Percentiles rank a stretch among this genome's conserved stretches.
phyloP scores from a whole-genome alignment of 176 grass and related monocot genomes.

The Guadua angustifolia region DNA sequence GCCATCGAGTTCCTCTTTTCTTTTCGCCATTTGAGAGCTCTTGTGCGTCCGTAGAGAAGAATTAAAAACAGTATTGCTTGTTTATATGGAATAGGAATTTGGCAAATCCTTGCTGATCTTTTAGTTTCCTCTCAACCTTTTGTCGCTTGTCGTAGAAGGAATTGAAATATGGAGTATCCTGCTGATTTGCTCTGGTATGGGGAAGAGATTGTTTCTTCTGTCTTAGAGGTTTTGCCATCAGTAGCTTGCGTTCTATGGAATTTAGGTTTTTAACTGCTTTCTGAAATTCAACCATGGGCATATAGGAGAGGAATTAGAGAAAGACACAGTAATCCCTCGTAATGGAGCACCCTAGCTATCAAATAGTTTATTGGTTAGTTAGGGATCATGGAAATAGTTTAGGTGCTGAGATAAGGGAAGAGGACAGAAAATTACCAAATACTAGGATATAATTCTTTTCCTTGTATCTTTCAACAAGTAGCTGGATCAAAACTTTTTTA shows the following conservation, averaged over 20 bases:
- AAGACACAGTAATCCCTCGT: background rate
- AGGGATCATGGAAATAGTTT: slow-evolving; percentile 48
- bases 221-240: background rate
- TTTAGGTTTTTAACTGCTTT: slow-evolving; percentile 7
- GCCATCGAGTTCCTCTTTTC: background rate
- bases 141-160: background rate
- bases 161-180: background rate
- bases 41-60: background rate
- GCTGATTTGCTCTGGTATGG: background rate
- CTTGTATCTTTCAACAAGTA: slow-evolving; percentile 57
- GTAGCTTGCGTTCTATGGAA: background rate
- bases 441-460: slow-evolving; percentile 53
- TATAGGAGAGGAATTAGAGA: slow-evolving; percentile 8
- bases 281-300: slow-evolving; percentile 20
- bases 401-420: slow-evolving; percentile 42
- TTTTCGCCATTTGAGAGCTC: background rate
- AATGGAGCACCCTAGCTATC: background rate
- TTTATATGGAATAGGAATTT: slow-evolving; percentile 28
- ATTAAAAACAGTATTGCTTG: background rate
- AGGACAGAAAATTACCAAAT: slow-evolving; percentile 37
- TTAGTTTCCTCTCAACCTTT: background rate
- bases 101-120: background rate
- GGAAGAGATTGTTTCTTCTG: slow-evolving; percentile 24
- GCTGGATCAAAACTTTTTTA: slow-evolving; percentile 45
- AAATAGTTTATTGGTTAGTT: slow-evolving; percentile 62